A percentile compares a stretch with the other conserved stretches of the same genome.
These are phyloP conservation scores for Cinnamomum micranthum DNA, from an alignment of 164 flowering plant species.

Conservation along the genomic window DNA sequence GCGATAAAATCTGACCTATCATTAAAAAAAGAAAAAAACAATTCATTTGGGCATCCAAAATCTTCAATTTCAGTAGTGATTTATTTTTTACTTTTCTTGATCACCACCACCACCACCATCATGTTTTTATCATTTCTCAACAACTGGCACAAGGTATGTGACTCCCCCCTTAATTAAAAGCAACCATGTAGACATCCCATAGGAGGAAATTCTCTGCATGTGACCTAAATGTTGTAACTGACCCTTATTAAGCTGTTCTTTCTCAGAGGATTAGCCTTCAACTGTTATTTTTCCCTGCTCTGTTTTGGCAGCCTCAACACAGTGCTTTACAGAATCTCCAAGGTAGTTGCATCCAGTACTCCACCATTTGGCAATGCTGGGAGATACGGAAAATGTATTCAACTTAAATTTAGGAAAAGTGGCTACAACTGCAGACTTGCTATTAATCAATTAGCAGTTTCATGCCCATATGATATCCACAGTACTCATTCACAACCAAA, in stretches of 20 bases:
- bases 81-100: too few relatives aligned
- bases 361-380: slow-evolving; percentile 11
- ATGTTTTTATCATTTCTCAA: too few relatives aligned
- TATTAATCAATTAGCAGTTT: slow-evolving; percentile 14
- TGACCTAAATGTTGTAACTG: not conserved
- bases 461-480: slow-evolving; percentile 15
- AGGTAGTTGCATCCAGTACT: slow-evolving; percentile 14
- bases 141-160: too few relatives aligned
- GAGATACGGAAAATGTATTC: slow-evolving; percentile 20
- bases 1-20: too few relatives aligned
- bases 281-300: not conserved
- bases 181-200: too few relatives aligned
- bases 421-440: slow-evolving; percentile 8
- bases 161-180: too few relatives aligned
- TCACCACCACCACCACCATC: too few relatives aligned
- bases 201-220: too few relatives aligned
- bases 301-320: slow-evolving; percentile 37
- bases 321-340: slow-evolving; percentile 28
- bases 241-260: not conserved
- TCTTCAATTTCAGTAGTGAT: too few relatives aligned
- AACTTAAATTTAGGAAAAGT: slow-evolving; percentile 22
- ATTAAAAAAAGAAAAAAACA: too few relatives aligned
- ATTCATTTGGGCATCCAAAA: too few relatives aligned
- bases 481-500: too few relatives aligned
- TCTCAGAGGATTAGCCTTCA: not conserved